phyloP scores from a whole-genome alignment of 805 yeast genomes.

The Candida boidinii region DNA sequence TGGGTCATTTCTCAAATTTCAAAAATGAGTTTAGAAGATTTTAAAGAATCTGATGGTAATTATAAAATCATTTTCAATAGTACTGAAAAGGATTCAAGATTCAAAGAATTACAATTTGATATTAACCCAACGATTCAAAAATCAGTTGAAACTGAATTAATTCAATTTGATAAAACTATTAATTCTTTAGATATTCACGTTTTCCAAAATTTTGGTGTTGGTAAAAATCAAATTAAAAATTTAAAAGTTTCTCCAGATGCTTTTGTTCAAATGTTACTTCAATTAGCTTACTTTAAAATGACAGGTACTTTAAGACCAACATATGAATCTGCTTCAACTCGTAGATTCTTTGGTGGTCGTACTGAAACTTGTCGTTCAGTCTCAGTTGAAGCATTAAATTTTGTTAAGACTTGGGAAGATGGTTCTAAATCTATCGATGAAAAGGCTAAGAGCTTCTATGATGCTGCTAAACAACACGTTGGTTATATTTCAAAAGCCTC shows the following conservation, averaged over 20 bases:
- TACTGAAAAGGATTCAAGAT: neutral
- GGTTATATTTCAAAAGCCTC: conserved; percentile 68
- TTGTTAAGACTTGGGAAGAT: conserved; percentile 70
- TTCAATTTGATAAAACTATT: conserved; percentile 44
- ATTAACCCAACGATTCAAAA: conserved; percentile 41
- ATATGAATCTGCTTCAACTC: conserved; percentile 92
- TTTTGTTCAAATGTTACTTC: conserved; percentile 82
- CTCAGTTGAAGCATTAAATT: conserved; percentile 56
- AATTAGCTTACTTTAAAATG: conserved; percentile 80
- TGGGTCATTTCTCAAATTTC: conserved; percentile 53
- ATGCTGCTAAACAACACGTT: conserved; percentile 69
- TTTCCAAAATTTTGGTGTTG: conserved; percentile 76
- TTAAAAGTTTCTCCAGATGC: conserved; percentile 92
- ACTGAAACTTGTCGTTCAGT: conserved; percentile 91
- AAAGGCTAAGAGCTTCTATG: conserved; percentile 60
- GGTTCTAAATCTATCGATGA: conserved; percentile 38
- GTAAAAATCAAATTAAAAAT: conserved; percentile 77
- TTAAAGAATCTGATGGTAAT: conserved; percentile 1
- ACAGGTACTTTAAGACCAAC: conserved; percentile 81
- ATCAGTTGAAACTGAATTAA: conserved; percentile 48
- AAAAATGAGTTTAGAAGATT: conserved; percentile 17
- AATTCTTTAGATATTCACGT: conserved; percentile 66
- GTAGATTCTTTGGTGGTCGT: conserved; percentile 82
- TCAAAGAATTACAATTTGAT: conserved; percentile 42
- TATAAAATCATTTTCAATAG: neutral